Base-by-base conservation (phyloP, 2,329 filamentous ascomycete species). In the Fusarium sublunatum region DNA sequence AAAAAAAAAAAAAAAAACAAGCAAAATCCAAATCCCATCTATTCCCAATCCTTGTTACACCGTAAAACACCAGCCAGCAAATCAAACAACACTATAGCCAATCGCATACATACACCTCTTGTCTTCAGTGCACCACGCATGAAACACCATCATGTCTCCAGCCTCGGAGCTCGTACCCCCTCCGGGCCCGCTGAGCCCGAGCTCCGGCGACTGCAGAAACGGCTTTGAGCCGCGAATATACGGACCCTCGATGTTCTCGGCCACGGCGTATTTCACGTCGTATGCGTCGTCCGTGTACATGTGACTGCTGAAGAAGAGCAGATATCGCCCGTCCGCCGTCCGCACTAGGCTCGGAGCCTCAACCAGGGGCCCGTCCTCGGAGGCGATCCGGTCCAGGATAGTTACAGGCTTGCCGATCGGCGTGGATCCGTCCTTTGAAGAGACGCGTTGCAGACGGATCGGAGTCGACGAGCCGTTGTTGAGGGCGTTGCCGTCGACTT, bases 401-500 rank as follows among this genome's bases (percentile, higher is more conserved):
- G 76, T 65, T 32, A 83, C 71, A 1, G 84, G 72, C 7, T 77
- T 67, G n/a, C 86, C 87, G 24, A 83, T 73, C 10, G 77, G 77
- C 2, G 82, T 87, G 42, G 82, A 68, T 3, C 85, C 87, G 58
- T 73, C 70, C 64, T 88, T 78, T 2, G 72, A 65, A 10, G 73
- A 72, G 9, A 87, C 78, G 47, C 79, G 73, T 64, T 88, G 85
- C 22, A 88, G 76, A 75, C 86, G 80, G 58, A 88, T 80, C 0
- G 86, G 85, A 35, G 86, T 88, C 12, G 76, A 53, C 10, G 76
- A 76, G n/a, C 76, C 77, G 38, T 73, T 53, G 5, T 77, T 77
- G 32, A 83, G 73, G 54, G 78, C 79, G 73, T 89, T 90, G 34
- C 87, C 87, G 72, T 91, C 88, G 25, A 89, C 77, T 73, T 90